Conservation (phyloP, 2,329 filamentous ascomycete genomes). For the Amphichorda felina region DNA sequence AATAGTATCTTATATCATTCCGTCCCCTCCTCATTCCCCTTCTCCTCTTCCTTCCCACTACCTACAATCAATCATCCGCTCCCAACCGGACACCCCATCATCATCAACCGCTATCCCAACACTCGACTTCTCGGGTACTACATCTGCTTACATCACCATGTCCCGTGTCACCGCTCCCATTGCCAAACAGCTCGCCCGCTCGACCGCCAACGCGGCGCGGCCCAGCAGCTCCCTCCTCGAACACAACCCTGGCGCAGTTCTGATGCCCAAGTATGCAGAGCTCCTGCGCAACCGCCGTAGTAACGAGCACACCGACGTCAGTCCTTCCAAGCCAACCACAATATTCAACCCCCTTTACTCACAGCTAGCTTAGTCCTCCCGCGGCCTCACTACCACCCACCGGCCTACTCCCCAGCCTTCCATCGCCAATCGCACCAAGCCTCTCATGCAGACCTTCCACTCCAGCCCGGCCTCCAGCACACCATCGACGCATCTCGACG, state of each 20-base stretch:
- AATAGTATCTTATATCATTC: neutral
- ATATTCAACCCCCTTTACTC: neutral
- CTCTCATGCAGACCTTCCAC: conserved; percentile 53
- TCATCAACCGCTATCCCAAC: neutral
- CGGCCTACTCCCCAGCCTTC: conserved; percentile 33
- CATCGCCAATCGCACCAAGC: conserved; percentile 32
- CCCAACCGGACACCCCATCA: neutral
- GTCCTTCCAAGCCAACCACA: no score
- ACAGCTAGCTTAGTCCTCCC: conserved; percentile 14
- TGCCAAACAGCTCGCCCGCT: conserved; percentile 36
- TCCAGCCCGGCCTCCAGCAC: conserved; percentile 31
- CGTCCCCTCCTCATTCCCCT: neutral
- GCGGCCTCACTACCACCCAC: conserved; percentile 33
- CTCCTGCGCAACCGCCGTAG: conserved; percentile 23
- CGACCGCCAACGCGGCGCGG: conserved; percentile 22
- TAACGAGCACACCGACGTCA: conserved; percentile 26
- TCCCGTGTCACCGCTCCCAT: conserved; percentile 37
- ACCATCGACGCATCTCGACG: conserved; percentile 32
- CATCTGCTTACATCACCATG: conserved; percentile 16
- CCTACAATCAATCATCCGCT: neutral
- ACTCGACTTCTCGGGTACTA: neutral
- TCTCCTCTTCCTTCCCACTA: neutral
- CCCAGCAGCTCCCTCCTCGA: conserved; percentile 20
- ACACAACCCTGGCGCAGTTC: conserved; percentile 22
- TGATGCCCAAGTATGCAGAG: conserved; percentile 37